phyloP scores from a whole-genome alignment of 805 yeast species.

The Ogataea chonburiensis region DNA sequence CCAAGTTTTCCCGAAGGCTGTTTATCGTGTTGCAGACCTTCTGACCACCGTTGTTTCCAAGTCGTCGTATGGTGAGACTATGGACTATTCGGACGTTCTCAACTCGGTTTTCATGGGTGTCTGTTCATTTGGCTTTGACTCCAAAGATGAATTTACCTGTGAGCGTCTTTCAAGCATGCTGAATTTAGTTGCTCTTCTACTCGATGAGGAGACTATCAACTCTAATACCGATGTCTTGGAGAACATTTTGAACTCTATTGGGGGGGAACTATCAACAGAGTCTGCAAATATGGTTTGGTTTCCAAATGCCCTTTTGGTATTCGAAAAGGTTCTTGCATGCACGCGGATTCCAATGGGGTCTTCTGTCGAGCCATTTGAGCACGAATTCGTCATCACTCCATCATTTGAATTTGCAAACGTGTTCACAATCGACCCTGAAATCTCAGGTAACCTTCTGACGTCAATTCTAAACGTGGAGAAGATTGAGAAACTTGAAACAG shows the following conservation, averaged over 20 bases:
- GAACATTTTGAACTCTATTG: constrained; percentile 38
- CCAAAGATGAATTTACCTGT: constrained; percentile 20
- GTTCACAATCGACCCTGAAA: constrained; percentile 21
- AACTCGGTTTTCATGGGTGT: constrained; percentile 37
- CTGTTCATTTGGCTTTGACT: constrained; percentile 34
- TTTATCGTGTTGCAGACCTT: constrained; percentile 38
- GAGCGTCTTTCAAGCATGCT: constrained; percentile 40
- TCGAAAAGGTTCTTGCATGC: constrained; percentile 54
- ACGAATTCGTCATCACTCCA: constrained; percentile 19
- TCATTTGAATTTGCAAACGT: constrained; percentile 18
- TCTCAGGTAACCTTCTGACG: constrained; percentile 40
- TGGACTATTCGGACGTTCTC: constrained; percentile 37
- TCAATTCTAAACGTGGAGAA: constrained; percentile 41
- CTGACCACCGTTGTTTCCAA: constrained; percentile 35
- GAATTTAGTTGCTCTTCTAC: constrained; percentile 42
- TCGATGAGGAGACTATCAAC: constrained; percentile 40
- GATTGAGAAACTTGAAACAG: constrained; percentile 44
- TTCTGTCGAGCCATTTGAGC: constrained; percentile 31
- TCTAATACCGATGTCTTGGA: constrained; percentile 37
- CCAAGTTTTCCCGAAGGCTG: constrained; percentile 42
- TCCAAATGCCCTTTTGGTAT: constrained; percentile 52
- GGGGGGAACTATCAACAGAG: constrained; percentile 37
- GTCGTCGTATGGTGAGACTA: constrained; percentile 33
- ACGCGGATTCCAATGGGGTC: constrained; percentile 55
- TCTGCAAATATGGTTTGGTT: constrained; percentile 53